Conservation (phyloP, 1,284 basidiomycete genomes). For the Amylostereum chailletii region DNA sequence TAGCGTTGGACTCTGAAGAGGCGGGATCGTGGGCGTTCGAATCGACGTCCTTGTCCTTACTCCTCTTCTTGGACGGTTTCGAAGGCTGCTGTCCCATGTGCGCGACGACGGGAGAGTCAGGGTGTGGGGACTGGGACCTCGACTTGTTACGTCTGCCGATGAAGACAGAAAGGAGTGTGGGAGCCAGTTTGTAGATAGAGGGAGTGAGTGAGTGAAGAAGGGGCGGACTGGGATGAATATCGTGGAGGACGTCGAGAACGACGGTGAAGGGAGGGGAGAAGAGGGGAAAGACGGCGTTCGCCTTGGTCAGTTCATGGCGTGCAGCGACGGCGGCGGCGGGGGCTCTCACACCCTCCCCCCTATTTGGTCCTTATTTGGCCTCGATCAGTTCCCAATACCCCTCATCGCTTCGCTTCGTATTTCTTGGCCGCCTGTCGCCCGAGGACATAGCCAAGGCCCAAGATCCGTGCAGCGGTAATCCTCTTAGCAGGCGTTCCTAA, state of each 20-base stretch:
- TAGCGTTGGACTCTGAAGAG: constrained; percentile 24
- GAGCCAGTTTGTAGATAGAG: constrained; percentile 56
- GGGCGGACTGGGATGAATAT: no score
- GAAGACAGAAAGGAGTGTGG: constrained; percentile 67
- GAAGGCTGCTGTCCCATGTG: constrained; percentile 74
- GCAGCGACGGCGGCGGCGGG: background rate
- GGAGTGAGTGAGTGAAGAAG: background rate
- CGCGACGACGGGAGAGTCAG: constrained; percentile 25
- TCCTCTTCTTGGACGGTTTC: constrained; percentile 64
- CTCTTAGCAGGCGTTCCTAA: no score
- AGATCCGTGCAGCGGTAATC: no score
- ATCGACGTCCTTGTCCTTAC: constrained; percentile 54
- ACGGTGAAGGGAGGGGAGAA: background rate
- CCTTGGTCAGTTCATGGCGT: background rate
- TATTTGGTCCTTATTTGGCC: constrained; percentile 13
- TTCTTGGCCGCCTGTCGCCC: no score
- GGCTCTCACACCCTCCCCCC: background rate
- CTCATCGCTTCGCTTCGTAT: no score
- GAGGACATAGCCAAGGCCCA: no score
- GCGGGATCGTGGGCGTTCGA: constrained; percentile 20
- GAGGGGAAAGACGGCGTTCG: background rate
- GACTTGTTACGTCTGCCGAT: constrained; percentile 62
- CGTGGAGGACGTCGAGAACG: constrained; percentile 2
- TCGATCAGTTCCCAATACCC: background rate
- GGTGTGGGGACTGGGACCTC: constrained; percentile 61